Evolutionary conservation across 192 early-diverging fungal genomes (phyloP).

Genomic region (Obelidium mucronatum): DNA sequence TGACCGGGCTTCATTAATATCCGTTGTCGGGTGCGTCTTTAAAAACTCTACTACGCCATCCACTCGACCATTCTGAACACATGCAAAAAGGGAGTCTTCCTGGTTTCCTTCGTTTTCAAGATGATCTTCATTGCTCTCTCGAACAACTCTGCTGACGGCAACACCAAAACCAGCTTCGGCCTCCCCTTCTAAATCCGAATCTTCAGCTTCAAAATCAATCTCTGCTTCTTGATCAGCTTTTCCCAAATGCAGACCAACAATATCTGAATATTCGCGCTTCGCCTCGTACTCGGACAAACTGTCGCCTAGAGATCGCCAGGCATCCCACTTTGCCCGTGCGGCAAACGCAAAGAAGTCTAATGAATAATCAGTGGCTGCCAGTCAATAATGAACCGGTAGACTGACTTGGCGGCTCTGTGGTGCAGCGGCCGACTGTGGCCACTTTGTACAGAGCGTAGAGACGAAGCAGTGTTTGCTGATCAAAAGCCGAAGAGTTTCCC

Average conservation of each 20-base stretch:
- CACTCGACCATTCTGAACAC: conserved; percentile 40
- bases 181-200: neutral
- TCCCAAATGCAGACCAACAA: conserved; percentile 24
- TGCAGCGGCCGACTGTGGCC: conserved; percentile 49
- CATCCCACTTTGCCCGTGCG: conserved; percentile 42
- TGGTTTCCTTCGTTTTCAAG: conserved; percentile 26
- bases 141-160: conserved; percentile 38
- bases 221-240: neutral
- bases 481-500: neutral
- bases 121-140: conserved; percentile 25
- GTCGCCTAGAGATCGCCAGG: conserved; percentile 36
- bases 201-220: no score
- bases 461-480: conserved; percentile 22
- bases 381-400: neutral
- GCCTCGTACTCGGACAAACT: conserved; percentile 35
- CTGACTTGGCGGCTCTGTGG: conserved; percentile 33
- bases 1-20: conserved; percentile 7
- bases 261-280: conserved; percentile 31
- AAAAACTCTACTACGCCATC: conserved; percentile 15
- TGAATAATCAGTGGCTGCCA: conserved; percentile 4
- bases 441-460: conserved; percentile 56
- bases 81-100: conserved; percentile 42
- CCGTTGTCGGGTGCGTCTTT: neutral
- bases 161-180: conserved; percentile 16
- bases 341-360: neutral